phyloP scores from a whole-genome alignment of 2,329 filamentous ascomycete genomes.

The Rutstroemia sp. region DNA sequence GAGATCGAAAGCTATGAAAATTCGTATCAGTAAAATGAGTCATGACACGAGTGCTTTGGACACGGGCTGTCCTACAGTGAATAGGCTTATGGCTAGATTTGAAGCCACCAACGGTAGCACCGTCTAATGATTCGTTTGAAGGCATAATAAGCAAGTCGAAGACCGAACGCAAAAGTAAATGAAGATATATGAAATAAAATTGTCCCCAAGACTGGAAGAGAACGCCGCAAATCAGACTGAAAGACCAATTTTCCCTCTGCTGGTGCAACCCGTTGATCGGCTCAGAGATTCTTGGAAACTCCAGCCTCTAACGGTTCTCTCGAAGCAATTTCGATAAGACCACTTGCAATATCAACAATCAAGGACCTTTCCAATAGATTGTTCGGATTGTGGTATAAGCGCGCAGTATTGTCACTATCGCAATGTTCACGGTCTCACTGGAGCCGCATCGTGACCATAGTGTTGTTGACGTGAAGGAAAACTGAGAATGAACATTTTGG shows the following conservation, averaged over 20 bases:
- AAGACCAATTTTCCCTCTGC: no score
- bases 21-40: background rate
- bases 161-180: no score
- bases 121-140: background rate
- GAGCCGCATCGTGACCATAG: background rate
- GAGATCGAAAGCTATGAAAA: constrained; percentile 57
- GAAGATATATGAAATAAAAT: no score
- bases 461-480: background rate
- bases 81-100: background rate
- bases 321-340: no score
- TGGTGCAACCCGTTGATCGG: no score
- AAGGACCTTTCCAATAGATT: background rate
- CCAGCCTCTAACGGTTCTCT: no score
- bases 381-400: no score
- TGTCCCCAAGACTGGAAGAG: no score
- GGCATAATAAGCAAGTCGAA: background rate
- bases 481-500: background rate
- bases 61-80: constrained; percentile 1
- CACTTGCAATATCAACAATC: background rate
- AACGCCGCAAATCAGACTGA: no score
- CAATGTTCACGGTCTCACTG: background rate
- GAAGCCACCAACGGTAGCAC: background rate
- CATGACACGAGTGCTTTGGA: no score
- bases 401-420: background rate
- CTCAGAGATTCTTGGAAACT: no score